These are phyloP conservation scores for Solidago caesia DNA, from an alignment of 129 eudicot genomes.

Conservation along the genomic window DNA sequence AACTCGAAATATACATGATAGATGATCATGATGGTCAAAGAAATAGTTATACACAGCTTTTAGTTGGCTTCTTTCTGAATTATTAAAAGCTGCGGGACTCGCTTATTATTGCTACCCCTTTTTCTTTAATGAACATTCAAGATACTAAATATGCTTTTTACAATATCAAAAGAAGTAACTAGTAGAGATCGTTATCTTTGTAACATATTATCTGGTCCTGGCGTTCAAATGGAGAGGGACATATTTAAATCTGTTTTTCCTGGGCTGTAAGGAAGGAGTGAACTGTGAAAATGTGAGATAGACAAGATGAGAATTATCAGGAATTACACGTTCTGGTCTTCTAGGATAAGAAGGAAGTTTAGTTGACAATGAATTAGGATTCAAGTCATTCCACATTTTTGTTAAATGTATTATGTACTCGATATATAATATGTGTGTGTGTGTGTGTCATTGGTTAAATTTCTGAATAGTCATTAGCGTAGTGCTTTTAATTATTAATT, in stretches of 20 bases:
- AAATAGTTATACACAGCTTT: background rate
- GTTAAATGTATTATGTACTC: background rate
- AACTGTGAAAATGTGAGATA: background rate
- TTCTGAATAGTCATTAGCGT: background rate
- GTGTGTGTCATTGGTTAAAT: background rate
- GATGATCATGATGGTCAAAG: too few relatives aligned
- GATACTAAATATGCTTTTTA: background rate
- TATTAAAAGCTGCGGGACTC: background rate
- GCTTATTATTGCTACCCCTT: too few relatives aligned
- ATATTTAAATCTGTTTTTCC: too few relatives aligned
- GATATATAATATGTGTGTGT: background rate
- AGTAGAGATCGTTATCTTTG: background rate
- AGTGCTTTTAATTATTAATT: slow-evolving; percentile 1
- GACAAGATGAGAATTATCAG: too few relatives aligned
- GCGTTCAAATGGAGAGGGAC: too few relatives aligned
- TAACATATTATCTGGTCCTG: background rate
- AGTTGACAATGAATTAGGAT: background rate
- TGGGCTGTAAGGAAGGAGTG: background rate
- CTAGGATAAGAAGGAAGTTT: too few relatives aligned
- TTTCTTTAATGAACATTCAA: background rate
- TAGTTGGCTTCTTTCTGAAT: background rate
- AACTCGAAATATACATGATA: background rate
- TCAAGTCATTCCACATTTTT: background rate
- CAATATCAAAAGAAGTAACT: background rate
- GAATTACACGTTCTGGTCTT: too few relatives aligned